Base-by-base conservation (phyloP, 2,329 filamentous ascomycete genomes). In the Aspergillus brasiliensis region DNA sequence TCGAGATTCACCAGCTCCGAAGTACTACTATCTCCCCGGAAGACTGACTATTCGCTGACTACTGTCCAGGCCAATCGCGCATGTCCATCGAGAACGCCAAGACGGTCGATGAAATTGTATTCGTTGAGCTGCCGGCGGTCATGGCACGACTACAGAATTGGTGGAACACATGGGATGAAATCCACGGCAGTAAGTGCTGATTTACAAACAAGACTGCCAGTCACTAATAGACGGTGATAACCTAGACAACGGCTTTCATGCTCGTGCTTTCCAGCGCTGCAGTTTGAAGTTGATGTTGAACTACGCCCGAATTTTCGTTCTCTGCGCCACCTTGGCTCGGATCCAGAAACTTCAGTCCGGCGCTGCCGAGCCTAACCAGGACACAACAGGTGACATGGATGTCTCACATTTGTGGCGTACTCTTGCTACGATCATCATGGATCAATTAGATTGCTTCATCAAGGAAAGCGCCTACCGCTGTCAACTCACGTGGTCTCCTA, bases 111-210 rank as follows among this genome's bases (percentile, higher is more conserved):
- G 67, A 74, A 15, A 70, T 74, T 17, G 57, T 72, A 21, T 53
- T 60, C 8, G 60, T 57, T 7, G 71, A 74, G 46, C 54, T 75
- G 2, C 73, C 73, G 5, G 67, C 68, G 1, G 72, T 74, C 5
- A 74, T 75, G 71, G 48, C 54, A 31, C 66, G 71, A 15, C 57
- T 75, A 5, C 68, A 74, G 17, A 68, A 60, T 19, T 75, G 73
- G 73, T 75, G 71, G 71, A 68, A 66, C 3, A 71, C 69, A 10
- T 75, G 73, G 73, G 73, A 75, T 34, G 67, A 73, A 13, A 71
- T 74, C 11, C 73, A 75, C 53, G 64, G 68, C 23, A 71, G 73
- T 75, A 59, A 60, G 73, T 17, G 8, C 10, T 23, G 13, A 42
- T 8, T 15, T 40, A 11, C 17, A 6, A n/a, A 42, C 10, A 28